phyloP scores from a whole-genome alignment of 345 rosid genomes.

The Hevea brasiliensis region DNA sequence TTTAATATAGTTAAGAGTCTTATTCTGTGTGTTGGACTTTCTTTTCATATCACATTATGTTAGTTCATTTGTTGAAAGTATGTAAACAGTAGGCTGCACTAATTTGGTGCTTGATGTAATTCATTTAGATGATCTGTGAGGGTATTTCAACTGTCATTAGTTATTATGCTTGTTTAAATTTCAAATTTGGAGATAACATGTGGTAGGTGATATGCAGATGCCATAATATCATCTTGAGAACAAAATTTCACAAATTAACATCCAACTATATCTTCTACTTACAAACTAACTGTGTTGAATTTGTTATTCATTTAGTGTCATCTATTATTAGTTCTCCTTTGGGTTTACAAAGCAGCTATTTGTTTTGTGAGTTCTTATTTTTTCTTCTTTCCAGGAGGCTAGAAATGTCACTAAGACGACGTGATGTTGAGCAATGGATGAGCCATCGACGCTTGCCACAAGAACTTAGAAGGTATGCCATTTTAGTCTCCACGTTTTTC shows the following conservation, averaged over 20 bases:
- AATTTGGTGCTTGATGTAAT: background rate
- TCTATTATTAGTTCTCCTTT: background rate
- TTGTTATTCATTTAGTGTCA: background rate
- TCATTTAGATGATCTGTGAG: background rate
- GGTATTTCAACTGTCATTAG: background rate
- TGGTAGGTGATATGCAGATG: background rate
- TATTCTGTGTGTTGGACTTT: background rate
- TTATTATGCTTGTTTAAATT: background rate
- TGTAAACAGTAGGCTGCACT: background rate
- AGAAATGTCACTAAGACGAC: conserved; percentile 81
- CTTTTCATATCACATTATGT: background rate
- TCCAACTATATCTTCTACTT: background rate
- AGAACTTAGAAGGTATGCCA: conserved; percentile 51
- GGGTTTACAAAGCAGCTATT: background rate
- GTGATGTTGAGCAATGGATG: conserved; percentile 98
- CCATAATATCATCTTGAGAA: background rate
- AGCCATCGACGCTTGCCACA: conserved; percentile 77
- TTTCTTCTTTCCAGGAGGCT: conserved; percentile 50
- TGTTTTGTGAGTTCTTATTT: conserved; percentile 11
- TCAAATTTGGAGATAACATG: background rate
- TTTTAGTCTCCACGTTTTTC: background rate
- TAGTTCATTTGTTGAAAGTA: background rate
- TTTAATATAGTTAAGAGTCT: background rate
- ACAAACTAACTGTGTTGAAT: too few relatives aligned
- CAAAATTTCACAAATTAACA: background rate